These are phyloP conservation scores for Lasiodiplodia sp. DNA, from an alignment of 2,329 filamentous ascomycete genomes.

Conservation along the genomic window DNA sequence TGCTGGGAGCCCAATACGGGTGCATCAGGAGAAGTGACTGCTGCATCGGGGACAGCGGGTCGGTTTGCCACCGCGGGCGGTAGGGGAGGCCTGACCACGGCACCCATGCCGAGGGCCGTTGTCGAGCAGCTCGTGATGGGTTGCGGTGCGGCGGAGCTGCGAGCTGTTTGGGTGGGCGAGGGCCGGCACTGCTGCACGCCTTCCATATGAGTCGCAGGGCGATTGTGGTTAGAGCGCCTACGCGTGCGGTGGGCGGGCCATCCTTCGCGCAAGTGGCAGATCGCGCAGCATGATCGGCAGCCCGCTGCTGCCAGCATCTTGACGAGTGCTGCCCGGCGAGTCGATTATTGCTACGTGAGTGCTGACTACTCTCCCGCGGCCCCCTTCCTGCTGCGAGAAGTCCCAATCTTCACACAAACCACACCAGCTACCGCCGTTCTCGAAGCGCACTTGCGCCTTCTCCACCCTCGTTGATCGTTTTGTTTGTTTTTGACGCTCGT, in stretches of 20 bases:
- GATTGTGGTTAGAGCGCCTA: slow-evolving; percentile 22
- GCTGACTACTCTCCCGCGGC: slow-evolving; percentile 26
- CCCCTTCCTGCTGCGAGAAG: slow-evolving; percentile 13
- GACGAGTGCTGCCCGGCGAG: slow-evolving; percentile 3
- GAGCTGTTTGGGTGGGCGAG: background rate
- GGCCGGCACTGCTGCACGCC: slow-evolving; percentile 18
- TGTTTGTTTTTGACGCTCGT: slow-evolving; percentile 26
- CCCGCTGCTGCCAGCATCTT: slow-evolving; percentile 15
- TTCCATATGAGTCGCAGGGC: background rate
- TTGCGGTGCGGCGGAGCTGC: background rate
- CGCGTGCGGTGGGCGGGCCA: slow-evolving; percentile 22
- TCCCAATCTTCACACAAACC: slow-evolving; percentile 6
- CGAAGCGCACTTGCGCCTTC: slow-evolving; percentile 25
- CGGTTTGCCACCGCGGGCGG: slow-evolving; percentile 19
- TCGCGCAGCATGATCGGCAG: slow-evolving; percentile 25
- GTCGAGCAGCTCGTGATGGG: slow-evolving; percentile 12
- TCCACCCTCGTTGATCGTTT: slow-evolving; percentile 16
- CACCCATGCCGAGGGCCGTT: background rate
- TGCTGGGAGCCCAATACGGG: slow-evolving; percentile 22
- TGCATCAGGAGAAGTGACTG: slow-evolving; percentile 19
- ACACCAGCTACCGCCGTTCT: background rate
- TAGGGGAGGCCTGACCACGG: slow-evolving; percentile 13
- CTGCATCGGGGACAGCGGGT: slow-evolving; percentile 18
- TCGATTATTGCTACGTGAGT: slow-evolving; percentile 8
- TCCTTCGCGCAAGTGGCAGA: slow-evolving; percentile 27